Evolutionary conservation across 306 rosid species (phyloP).

Genomic region (Datisca glomerata): DNA sequence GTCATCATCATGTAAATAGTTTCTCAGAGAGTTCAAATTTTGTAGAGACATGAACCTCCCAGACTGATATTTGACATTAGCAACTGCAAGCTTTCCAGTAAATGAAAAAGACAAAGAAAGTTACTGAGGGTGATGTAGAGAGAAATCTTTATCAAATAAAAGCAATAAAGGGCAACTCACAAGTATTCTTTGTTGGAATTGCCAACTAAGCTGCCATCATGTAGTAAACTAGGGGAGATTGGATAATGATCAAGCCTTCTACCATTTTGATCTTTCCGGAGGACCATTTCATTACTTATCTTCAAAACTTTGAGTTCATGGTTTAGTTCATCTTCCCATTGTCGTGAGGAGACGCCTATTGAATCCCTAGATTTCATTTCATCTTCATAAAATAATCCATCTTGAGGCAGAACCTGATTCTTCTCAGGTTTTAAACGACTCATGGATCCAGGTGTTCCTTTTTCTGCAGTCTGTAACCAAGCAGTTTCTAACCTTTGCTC

Average conservation of each 20-base stretch:
- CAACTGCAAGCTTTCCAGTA: background rate
- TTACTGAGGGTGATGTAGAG: too few species aligned
- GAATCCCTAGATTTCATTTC: constrained; percentile 47
- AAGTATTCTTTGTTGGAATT: constrained; percentile 54
- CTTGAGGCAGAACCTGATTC: constrained; percentile 93
- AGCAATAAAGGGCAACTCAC: constrained; percentile 49
- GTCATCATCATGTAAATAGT: too few species aligned
- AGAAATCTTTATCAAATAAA: background rate
- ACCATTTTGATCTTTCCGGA: constrained; percentile 50
- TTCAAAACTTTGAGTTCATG: constrained; percentile 44
- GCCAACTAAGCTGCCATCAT: constrained; percentile 45
- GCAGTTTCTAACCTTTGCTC: constrained; percentile 96
- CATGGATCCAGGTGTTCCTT: constrained; percentile 84
- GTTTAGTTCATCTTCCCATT: constrained; percentile 51
- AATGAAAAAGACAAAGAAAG: too few species aligned
- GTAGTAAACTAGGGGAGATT: constrained; percentile 93
- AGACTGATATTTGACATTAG: too few species aligned
- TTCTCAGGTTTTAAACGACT: constrained; percentile 74
- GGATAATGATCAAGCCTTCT: constrained; percentile 47
- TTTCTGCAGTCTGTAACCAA: constrained; percentile 82
- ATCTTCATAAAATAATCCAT: constrained; percentile 43
- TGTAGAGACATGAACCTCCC: too few species aligned
- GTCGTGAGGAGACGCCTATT: constrained; percentile 48
- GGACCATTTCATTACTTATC: constrained; percentile 38
- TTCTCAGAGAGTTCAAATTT: too few species aligned